Evolutionary conservation across 768 basidiomycete species (phyloP).

Genomic region (Pulveroboletus ravenelii): DNA sequence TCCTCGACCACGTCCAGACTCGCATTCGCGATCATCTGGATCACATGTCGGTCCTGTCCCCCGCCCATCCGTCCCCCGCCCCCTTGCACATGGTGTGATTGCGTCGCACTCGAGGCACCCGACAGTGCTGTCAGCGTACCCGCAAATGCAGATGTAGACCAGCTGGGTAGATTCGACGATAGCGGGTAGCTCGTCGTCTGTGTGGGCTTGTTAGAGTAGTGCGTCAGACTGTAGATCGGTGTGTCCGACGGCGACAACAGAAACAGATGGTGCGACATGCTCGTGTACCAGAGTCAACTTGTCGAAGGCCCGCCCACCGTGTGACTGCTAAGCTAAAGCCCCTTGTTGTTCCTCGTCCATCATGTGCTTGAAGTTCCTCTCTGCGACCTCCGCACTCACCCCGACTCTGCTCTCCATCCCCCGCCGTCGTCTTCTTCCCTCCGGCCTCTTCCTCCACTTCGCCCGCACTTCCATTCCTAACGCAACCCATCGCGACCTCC

Average conservation of each 20-base stretch:
- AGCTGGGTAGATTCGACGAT: conserved; percentile 78
- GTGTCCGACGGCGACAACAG: conserved; percentile 83
- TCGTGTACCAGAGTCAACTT: background rate
- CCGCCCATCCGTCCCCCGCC: conserved; percentile 67
- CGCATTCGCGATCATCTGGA: conserved; percentile 98
- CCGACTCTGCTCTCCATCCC: conserved; percentile 4
- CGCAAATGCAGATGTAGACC: conserved; percentile 90
- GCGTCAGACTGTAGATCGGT: conserved; percentile 78
- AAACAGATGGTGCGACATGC: conserved; percentile 86
- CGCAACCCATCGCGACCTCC: conserved; percentile 23
- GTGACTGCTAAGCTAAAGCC: too few species aligned
- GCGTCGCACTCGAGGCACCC: conserved; percentile 73
- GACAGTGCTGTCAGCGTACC: conserved; percentile 84
- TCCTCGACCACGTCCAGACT: conserved; percentile 95
- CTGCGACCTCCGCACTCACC: too few species aligned
- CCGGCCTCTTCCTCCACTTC: conserved; percentile 14
- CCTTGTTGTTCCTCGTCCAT: background rate
- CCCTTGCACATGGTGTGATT: conserved; percentile 55
- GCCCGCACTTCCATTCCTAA: conserved; percentile 8
- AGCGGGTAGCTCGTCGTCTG: conserved; percentile 59
- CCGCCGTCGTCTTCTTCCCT: background rate
- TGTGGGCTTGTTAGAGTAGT: conserved; percentile 73
- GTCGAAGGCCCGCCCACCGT: too few species aligned
- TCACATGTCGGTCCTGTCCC: conserved; percentile 87
- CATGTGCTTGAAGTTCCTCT: conserved; percentile 4